Percentiles rank a stretch among this genome's conserved stretches.
phyloP scores from a whole-genome alignment of 352 stramenopile genomes.

The Phytopythium helicoides region DNA sequence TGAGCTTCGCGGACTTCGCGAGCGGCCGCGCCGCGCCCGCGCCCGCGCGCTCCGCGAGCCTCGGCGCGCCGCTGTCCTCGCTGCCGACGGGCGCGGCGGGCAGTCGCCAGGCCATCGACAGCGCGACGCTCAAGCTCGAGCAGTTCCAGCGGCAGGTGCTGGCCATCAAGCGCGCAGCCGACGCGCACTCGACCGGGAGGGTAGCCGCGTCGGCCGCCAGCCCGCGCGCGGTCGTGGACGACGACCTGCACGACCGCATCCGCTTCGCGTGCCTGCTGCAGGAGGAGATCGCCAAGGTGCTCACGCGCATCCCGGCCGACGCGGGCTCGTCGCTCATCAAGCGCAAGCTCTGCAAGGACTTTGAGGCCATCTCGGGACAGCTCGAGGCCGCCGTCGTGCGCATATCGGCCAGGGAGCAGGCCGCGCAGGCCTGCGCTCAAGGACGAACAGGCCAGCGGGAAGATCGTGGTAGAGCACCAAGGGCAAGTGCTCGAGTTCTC shows the following conservation, averaged over 20 bases:
- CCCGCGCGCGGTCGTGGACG: slow-evolving; percentile 34
- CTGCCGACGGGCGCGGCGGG: slow-evolving; percentile 20
- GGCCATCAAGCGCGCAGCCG: slow-evolving; percentile 66
- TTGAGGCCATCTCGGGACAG: slow-evolving; percentile 71
- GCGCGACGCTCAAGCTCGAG: slow-evolving; percentile 72
- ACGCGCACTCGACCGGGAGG: not conserved
- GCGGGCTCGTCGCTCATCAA: slow-evolving; percentile 67
- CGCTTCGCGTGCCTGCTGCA: slow-evolving; percentile 80
- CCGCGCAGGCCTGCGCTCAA: slow-evolving; percentile 49
- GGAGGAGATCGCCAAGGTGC: slow-evolving; percentile 70
- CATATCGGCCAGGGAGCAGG: slow-evolving; percentile 63
- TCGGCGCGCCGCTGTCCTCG: slow-evolving; percentile 7
- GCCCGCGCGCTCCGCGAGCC: slow-evolving; percentile 11
- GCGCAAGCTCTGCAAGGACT: slow-evolving; percentile 81
- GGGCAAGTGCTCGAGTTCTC: slow-evolving; percentile 79
- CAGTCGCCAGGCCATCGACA: slow-evolving; percentile 60
- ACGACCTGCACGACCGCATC: slow-evolving; percentile 83
- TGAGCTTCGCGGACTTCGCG: slow-evolving; percentile 73
- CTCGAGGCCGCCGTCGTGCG: slow-evolving; percentile 65
- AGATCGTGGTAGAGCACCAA: slow-evolving; percentile 65
- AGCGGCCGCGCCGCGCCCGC: slow-evolving; percentile 15
- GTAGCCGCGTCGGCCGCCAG: slow-evolving; percentile 3
- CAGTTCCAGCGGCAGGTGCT: slow-evolving; percentile 83
- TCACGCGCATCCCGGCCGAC: slow-evolving; percentile 58
- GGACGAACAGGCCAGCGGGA: slow-evolving; percentile 33